Evolutionary conservation across 305 asterid species (phyloP), one percentile per base, ranked within the genome.

Genomic region (Fraxinus xanthoxyloides): DNA sequence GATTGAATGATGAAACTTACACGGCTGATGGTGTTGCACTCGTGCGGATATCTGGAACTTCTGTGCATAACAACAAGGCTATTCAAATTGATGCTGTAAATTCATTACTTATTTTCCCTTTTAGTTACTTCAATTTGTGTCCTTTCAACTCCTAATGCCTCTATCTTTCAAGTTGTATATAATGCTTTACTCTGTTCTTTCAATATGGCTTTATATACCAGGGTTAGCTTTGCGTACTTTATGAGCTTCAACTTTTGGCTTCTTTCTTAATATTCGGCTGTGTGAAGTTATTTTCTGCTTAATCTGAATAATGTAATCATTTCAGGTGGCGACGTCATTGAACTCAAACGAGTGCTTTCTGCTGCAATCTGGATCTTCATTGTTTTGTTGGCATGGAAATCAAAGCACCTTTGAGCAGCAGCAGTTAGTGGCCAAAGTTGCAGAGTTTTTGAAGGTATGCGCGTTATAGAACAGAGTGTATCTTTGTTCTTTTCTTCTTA

Each of bases 351-450:
- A 92, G 75, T 96, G 98, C 87, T 94, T 91, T 89, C 91, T 94
- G 83, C 95, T 93, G 78, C 98, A 94, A 91, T 85, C 95, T 84
- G 97, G 94, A 77, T 86, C 98, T 31, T 85, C 98, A 46, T 70
- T 89, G 81, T 93, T 93, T 89, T 87, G 87, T 82, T 96, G 99
- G 99, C 91, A 89, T 69, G 99, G 99, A 72, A 91, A 83, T 85
- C 94, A 92, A 84, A 93, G 98, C 86, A 85, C 92, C 75, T 86
- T 85, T 36, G 98, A 94, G 88, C 98, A 96, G 92, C 98, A 96
- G 83, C 94, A 93, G 79, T 86, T 94, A 83, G 93, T 91, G 12
- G 89, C 92, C 84, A 92, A 86, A 81, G 87, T 92, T 87, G 97
- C 98, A 3, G 99, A 96, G 78, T 90, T 90, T 91, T 89, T 96